Base-by-base conservation (phyloP, 2,329 filamentous ascomycete species). In the Diplocarpon mali region DNA sequence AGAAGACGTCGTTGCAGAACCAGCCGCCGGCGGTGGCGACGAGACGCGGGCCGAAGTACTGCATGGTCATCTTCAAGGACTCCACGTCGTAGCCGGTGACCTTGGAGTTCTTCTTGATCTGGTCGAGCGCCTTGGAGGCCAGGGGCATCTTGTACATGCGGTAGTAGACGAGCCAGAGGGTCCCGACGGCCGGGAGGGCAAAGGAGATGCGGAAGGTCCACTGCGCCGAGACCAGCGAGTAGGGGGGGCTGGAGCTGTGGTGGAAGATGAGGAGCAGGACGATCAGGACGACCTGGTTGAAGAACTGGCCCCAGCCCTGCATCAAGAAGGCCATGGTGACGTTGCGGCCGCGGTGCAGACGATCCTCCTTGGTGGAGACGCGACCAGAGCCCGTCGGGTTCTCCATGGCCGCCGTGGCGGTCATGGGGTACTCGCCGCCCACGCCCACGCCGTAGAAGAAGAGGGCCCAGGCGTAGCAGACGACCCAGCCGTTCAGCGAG, bases 1-100 rank as follows among this genome's bases (percentile, higher is more conserved):
- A 96, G 75, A 96, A 95, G 54, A 96, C 83, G 61, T 96, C 90
- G 65, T 96, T 96, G 69, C 82, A 85, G 67, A 90, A 96, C 90
- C 90, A 96, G 30, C 80, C 77, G 45, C 85, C 85, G 10, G 89
- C 80, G 15, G 90, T 95, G 40, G 90, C 90, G 15, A 95, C 60
- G 17, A 96, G 68, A 55, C 90, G 87, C 42, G 84, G 83, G 38
- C 88, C 87, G 55, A 95, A 96, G 69, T 93, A 79, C 46, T 68
- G 75, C 66, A 89, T 78, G 37, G 86, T 90, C 58, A 86, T 70
- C 55, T 75, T 76, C 43, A 96, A 73, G 24, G 90, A 93, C 57
- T 82, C 69, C n/a, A 85, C 70, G 60, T 96, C 90, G 69, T 96
- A 96, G 46, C 90, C 90, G 6, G 89, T 95, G 44, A 95, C 86